Base-by-base conservation (phyloP, 768 basidiomycete genomes). In the Cystofilobasidium capitatum region DNA sequence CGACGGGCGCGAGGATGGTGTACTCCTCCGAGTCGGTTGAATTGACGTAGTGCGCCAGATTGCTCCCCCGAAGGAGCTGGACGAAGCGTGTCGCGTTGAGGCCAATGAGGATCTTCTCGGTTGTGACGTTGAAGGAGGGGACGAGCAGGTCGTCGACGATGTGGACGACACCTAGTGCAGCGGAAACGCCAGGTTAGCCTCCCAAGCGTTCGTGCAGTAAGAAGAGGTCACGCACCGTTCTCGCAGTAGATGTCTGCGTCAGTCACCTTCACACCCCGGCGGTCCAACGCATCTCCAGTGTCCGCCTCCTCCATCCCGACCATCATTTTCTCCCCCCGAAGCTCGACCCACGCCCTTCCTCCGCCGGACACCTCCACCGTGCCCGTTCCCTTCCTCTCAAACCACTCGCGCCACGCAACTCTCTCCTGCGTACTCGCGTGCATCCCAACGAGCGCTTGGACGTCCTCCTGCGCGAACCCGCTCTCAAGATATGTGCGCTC, bases 1-100 rank as follows among this genome's bases (percentile, higher is more conserved):
- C 92, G 57, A 82, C 81, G 0, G 91, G 91, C 0, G 93, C 96
- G 55, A 98, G 85, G 67, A 99, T 91, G 0, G 96, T 98, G 78
- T 86, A 88, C 45, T 84, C 78, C 36, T 72, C 62, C 1, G 39
- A 54, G 8, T 72, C 62, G 58, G 59, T 57, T 16, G 82, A 72
- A 36, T 76, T 74, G 45, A 79, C 75, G 65, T 79, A 80, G 20
- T 74, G 66, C 13, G 80, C 77, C 0, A 99, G 83, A 70, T 88
- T 81, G 36, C 88, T 89, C 3, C 89, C 88, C 71, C 89, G 91
- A 33, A 99, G 79, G 29, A 97, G 81, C 8, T 87, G 86, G 62
- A 98, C 88, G 75, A 98, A 98, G 36, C 83, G 82, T 1, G 89
- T 88, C 78, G 93, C 96, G 74, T 96, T 90, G 69, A 97, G 82